Evolutionary conservation across 2,329 filamentous ascomycete species (phyloP), one percentile per base, ranked within the genome.

Genomic region (Sporothrix inflata): DNA sequence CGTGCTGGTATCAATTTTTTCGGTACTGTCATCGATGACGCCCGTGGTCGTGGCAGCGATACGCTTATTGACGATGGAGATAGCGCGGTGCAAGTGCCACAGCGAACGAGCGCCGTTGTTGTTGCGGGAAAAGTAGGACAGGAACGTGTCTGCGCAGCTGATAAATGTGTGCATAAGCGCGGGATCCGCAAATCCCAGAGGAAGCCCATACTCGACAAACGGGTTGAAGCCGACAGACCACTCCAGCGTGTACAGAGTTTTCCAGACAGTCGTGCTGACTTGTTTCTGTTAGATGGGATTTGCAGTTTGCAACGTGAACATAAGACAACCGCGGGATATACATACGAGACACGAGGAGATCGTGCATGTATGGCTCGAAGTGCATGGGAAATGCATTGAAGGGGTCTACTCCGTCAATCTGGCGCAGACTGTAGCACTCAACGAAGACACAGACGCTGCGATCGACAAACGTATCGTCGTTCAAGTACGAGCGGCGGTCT

Each of bases 291-390:
- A 66, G 63, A 47, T 47, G 12, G 16, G 6, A 34, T 34, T 34
- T 34, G 30, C 30, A 34, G 30, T 3, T 34, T 34, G 30, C 30
- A 34, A 34, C 3, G 30, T 34, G 30, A 34, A 34, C 30, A 34
- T 34, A 34, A 34, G 30, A 34, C 30, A 34, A 34, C 30, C 30
- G 30, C 30, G 30, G 34, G 1, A 27, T 24, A 21, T 14, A 70
- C 71, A 4, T 67, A 72, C 71, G 55, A 24, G 60, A 70, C 47
- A 70, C 34, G 11, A 72, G 55, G 3, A 72, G 66, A 27, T 72
- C 71, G 16, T 72, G 71, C 71, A 72, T 72, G 34, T 72, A 72
- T 8, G 71, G 71, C 45, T 72, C 45, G 5, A 72, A 38, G 8
- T 65, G 42, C 1, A 72, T 55, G 27, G 66, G 45, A 4, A 70